Evolutionary conservation across 306 rosid species (phyloP), one percentile per base, ranked within the genome.

Genomic region (Vigna angularis): DNA sequence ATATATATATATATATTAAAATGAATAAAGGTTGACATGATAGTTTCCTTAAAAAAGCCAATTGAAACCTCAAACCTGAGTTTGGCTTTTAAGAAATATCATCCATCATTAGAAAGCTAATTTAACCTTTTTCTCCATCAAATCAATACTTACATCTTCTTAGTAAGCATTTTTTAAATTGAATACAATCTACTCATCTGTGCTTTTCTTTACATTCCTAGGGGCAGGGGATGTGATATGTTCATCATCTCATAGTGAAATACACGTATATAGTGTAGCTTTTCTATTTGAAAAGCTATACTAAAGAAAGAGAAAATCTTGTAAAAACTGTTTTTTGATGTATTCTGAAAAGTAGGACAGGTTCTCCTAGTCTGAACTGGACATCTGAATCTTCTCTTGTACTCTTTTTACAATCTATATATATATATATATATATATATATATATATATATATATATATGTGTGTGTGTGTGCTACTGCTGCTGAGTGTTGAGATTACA

Each of bases 181-280:
- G 50, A 49, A n/a, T 32, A 51, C 75, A 50, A 50, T 1, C 34
- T 49, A 45, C 24, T n/a, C 22, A 22, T 44, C 10, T 44, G 13
- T 67, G 40, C 1, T 45, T 67, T 67, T 45, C 73, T 45, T 67
- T 3, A 45, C 13, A 44, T 22, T 67, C 56, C 73, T 24, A 45
- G 56, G 56, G 22, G 6, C 12, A 44, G 20, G 40, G 73, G 14
- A 24, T 42, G 9, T 66, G 55, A 14, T 15, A 68, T 68, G 40
- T 24, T 47, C 28, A 14, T 67, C 14, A 22, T 15, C 28, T 26
- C n/a, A 2, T 48, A 28, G 61, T 69, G 45, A 69, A 49, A 69
- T 69, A 36, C 9, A 48, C 45, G 9, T 28, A 69, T 69, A 63
- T 15, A 26, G 28, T 16, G 3, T 24, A 15, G 70, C 10, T 42